Evolutionary conservation across 2,329 filamentous ascomycete species (phyloP).

Genomic region (Proliferodiscus dingleyae): DNA sequence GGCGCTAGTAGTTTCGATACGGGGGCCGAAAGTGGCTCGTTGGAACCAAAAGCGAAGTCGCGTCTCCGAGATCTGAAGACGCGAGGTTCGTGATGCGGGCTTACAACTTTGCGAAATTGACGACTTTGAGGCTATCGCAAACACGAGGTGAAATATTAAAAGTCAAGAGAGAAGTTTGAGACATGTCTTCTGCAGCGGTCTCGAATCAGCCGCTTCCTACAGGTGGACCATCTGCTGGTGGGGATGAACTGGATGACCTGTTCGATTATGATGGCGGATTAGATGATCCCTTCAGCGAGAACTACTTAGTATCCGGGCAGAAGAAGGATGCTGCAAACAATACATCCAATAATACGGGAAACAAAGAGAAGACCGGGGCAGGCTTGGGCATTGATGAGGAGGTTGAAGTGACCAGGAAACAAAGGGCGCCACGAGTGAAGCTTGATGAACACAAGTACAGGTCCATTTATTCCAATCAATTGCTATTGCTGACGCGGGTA

Average conservation of each 20-base stretch:
- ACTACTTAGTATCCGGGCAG: conserved; percentile 17
- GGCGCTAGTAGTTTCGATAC: conserved; percentile 14
- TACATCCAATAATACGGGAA: conserved; percentile 38
- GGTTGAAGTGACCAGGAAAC: conserved; percentile 69
- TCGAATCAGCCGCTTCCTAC: conserved; percentile 20
- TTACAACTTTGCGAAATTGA: neutral
- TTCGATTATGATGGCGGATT: conserved; percentile 64
- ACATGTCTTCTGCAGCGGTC: too few species aligned
- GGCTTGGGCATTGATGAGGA: conserved; percentile 80
- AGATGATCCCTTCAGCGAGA: conserved; percentile 27
- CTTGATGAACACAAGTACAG: conserved; percentile 72
- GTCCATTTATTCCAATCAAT: conserved; percentile 1
- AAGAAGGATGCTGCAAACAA: conserved; percentile 30
- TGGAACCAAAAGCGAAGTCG: conserved; percentile 6
- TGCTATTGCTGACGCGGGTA: conserved; percentile 12
- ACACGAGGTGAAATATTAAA: neutral
- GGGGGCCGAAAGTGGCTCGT: neutral
- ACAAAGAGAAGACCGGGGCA: conserved; percentile 42
- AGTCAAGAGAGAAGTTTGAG: neutral
- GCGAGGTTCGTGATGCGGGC: conserved; percentile 7
- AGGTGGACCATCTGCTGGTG: conserved; percentile 26
- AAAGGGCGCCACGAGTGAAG: conserved; percentile 73
- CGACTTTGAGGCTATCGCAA: conserved; percentile 14
- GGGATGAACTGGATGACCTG: conserved; percentile 55
- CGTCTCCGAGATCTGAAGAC: conserved; percentile 13